Conservation (phyloP, 2,329 filamentous ascomycete species). For the Exophiala aquamarina region DNA sequence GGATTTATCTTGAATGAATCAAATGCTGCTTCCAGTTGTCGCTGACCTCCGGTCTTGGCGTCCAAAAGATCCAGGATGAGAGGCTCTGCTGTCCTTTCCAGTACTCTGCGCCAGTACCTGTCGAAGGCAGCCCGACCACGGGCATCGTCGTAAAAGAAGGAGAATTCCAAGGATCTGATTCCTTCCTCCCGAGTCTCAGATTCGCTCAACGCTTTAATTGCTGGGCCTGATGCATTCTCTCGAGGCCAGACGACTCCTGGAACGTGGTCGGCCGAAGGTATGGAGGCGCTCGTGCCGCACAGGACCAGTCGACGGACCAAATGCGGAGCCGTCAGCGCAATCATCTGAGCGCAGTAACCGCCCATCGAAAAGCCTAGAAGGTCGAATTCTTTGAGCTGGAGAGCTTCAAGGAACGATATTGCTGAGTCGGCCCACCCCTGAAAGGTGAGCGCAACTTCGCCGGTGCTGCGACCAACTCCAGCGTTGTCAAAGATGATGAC, state of each 20-base stretch:
- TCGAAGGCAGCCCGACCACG: slow-evolving; percentile 12
- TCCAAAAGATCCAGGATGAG: slow-evolving; percentile 12
- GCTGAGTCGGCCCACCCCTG: slow-evolving; percentile 18
- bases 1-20: slow-evolving; percentile 9
- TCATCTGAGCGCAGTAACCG: slow-evolving; percentile 15
- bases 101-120: slow-evolving; percentile 11
- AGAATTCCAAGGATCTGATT: slow-evolving; percentile 8
- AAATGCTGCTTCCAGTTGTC: slow-evolving; percentile 8
- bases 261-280: slow-evolving; percentile 9
- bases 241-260: slow-evolving; percentile 19
- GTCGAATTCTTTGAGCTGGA: slow-evolving; percentile 16
- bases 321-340: slow-evolving; percentile 15
- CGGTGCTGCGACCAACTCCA: slow-evolving; percentile 15
- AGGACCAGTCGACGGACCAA: slow-evolving; percentile 17
- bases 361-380: slow-evolving; percentile 21
- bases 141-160: slow-evolving; percentile 16
- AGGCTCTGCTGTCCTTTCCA: slow-evolving; percentile 16
- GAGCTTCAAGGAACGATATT: slow-evolving; percentile 16
- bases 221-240: slow-evolving; percentile 6
- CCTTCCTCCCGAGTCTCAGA: slow-evolving; percentile 9
- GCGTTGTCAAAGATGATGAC: slow-evolving; percentile 24
- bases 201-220: slow-evolving; percentile 4
- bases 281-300: slow-evolving; percentile 11
- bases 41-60: slow-evolving; percentile 6
- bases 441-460: slow-evolving; percentile 17